phyloP scores from a whole-genome alignment of 441 rosid genomes.

The Adansonia madagascariensis region DNA sequence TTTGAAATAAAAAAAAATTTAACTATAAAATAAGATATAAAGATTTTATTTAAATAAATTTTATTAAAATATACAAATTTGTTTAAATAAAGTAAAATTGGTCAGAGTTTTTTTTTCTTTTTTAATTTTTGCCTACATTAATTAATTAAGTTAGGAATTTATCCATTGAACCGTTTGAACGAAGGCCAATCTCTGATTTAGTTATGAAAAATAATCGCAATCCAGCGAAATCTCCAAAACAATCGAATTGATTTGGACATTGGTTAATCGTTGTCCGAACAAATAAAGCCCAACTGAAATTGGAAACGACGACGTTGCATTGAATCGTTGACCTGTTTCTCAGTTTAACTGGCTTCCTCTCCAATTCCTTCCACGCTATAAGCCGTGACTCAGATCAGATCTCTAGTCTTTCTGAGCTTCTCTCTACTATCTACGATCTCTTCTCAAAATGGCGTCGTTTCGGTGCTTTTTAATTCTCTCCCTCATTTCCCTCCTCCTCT shows the following conservation, averaged over 20 bases:
- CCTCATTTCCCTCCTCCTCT: conserved; percentile 59
- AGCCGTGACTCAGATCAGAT: conserved; percentile 24
- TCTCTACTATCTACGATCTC: neutral
- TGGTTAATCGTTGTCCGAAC: neutral
- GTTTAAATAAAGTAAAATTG: no score
- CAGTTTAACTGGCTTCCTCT: neutral
- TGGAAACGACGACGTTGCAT: neutral
- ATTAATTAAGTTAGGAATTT: no score
- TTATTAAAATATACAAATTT: no score
- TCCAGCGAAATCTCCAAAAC: neutral
- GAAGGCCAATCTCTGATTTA: neutral
- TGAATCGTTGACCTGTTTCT: neutral
- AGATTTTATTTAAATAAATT: no score
- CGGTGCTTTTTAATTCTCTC: conserved; percentile 60
- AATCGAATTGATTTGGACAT: neutral
- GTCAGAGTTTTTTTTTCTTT: no score
- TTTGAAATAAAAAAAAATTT: no score
- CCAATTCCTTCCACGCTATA: conserved; percentile 6
- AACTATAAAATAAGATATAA: no score
- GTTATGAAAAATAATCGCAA: neutral
- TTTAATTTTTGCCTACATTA: no score
- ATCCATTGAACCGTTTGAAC: no score
- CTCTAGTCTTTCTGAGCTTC: conserved; percentile 22
- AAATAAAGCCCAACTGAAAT: neutral
- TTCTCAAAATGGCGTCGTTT: conserved; percentile 51